Evolutionary conservation across 208 protist genomes (phyloP).

Genomic region (Herpetomonas samuelpessoai): DNA sequence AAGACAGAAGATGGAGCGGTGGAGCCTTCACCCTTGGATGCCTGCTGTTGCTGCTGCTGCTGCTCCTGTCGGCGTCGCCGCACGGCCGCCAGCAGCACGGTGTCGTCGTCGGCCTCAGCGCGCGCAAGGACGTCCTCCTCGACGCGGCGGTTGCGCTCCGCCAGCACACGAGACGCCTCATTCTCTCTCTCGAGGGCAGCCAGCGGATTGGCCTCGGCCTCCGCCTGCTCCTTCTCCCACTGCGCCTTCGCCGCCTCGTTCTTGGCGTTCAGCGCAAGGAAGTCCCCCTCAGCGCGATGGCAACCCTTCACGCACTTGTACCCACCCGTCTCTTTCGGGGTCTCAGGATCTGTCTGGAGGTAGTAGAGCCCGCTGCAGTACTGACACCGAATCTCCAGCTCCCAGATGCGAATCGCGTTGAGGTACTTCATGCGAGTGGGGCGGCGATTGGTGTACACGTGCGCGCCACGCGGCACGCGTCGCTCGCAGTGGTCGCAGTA

Average conservation of each 20-base stretch:
- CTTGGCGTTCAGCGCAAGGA: conserved; percentile 56
- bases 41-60: no score
- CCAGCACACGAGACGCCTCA: conserved; percentile 50
- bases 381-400: conserved; percentile 73
- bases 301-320: conserved; percentile 72
- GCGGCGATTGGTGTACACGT: conserved; percentile 79
- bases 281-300: conserved; percentile 64
- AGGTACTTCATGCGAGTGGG: conserved; percentile 60
- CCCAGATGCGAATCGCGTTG: conserved; percentile 68
- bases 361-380: conserved; percentile 69
- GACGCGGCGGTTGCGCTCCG: conserved; percentile 63
- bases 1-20: no score
- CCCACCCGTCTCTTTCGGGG: conserved; percentile 75
- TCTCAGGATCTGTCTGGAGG: conserved; percentile 72
- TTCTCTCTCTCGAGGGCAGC: conserved; percentile 79
- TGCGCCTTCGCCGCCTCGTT: no score
- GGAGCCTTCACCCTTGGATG: no score
- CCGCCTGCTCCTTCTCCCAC: conserved; percentile 44
- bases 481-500: conserved; percentile 65
- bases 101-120: no score
- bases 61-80: no score
- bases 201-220: conserved; percentile 54
- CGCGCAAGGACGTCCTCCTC: conserved; percentile 75
- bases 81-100: no score
- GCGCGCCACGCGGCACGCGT: conserved; percentile 72